Conservation (phyloP, 2,329 filamentous ascomycete species). For the Beauveria pseudobassiana region DNA sequence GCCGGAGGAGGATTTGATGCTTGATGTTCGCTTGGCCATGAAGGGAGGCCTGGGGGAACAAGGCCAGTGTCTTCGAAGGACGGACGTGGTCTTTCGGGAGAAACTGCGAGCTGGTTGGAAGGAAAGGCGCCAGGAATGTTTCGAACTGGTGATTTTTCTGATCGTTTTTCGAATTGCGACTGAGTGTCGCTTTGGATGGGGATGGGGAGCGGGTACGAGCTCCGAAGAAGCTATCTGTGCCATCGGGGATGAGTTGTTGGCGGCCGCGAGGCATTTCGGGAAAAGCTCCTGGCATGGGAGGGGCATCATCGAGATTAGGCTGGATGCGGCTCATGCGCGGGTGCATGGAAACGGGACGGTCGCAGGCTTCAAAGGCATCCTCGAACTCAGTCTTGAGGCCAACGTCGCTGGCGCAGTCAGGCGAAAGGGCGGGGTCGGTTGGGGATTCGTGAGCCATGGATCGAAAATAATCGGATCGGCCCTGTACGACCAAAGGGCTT, state of each 20-base stretch:
- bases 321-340: slow-evolving; percentile 62
- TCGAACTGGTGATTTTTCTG: slow-evolving; percentile 22
- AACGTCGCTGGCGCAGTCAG: slow-evolving; percentile 25
- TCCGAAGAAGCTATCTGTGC: slow-evolving; percentile 37
- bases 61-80: slow-evolving; percentile 45
- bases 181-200: slow-evolving; percentile 35
- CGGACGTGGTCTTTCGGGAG: slow-evolving; percentile 36
- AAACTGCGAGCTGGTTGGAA: slow-evolving; percentile 26
- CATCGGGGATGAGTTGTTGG: slow-evolving; percentile 30
- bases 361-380: slow-evolving; percentile 38
- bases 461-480: slow-evolving; percentile 74
- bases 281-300: slow-evolving; percentile 35
- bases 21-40: slow-evolving; percentile 48
- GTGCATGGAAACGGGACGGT: slow-evolving; percentile 66
- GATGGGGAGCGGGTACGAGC: slow-evolving; percentile 52
- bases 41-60: slow-evolving; percentile 40
- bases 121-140: slow-evolving; percentile 27
- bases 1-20: slow-evolving; percentile 51
- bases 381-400: slow-evolving; percentile 50
- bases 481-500: slow-evolving; percentile 68
- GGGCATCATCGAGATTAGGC: slow-evolving; percentile 40
- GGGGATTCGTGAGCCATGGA: slow-evolving; percentile 54
- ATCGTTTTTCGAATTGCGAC: slow-evolving; percentile 21
- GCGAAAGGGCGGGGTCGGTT: slow-evolving; percentile 13
- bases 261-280: slow-evolving; percentile 35